Evolutionary conservation across 352 stramenopile genomes (phyloP).

Genomic region (Phytopythium aichiense): DNA sequence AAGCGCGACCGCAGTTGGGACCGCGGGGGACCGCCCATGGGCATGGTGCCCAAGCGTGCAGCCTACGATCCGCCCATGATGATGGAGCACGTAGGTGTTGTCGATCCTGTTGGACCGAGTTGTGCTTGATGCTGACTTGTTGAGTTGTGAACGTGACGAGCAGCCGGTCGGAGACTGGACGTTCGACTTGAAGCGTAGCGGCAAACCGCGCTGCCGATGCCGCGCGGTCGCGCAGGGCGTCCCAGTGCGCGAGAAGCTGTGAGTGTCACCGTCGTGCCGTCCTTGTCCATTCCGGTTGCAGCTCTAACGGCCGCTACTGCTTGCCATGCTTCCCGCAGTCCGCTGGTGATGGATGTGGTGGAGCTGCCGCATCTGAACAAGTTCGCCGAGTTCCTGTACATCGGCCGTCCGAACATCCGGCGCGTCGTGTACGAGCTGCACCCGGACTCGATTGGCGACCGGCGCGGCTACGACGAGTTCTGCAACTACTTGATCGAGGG

Average conservation of each 20-base stretch:
- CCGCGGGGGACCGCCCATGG: constrained; percentile 17
- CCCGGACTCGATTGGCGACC: constrained; percentile 38
- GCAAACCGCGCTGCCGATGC: constrained; percentile 45
- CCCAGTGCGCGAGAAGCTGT: constrained; percentile 22
- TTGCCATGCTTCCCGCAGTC: constrained; percentile 22
- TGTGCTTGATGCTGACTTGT: not conserved
- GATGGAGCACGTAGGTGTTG: constrained; percentile 1
- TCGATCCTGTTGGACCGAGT: not conserved
- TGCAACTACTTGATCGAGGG: constrained; percentile 46
- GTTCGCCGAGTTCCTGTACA: constrained; percentile 56
- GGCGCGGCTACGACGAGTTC: constrained; percentile 48
- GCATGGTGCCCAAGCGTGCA: constrained; percentile 13
- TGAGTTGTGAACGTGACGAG: not conserved
- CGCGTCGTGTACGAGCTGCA: constrained; percentile 57
- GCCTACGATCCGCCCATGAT: not conserved
- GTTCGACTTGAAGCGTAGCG: constrained; percentile 50
- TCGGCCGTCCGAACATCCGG: constrained; percentile 37
- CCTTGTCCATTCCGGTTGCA: not conserved
- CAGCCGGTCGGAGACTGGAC: constrained; percentile 24
- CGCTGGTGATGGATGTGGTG: constrained; percentile 45
- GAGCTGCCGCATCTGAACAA: constrained; percentile 51
- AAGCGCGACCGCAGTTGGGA: constrained; percentile 44
- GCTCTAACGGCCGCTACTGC: not conserved
- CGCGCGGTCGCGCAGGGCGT: constrained; percentile 28
- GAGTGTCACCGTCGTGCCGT: constrained; percentile 14